Evolutionary conservation across 805 yeast genomes (phyloP).

Genomic region (Pachysolen tannophilus): DNA sequence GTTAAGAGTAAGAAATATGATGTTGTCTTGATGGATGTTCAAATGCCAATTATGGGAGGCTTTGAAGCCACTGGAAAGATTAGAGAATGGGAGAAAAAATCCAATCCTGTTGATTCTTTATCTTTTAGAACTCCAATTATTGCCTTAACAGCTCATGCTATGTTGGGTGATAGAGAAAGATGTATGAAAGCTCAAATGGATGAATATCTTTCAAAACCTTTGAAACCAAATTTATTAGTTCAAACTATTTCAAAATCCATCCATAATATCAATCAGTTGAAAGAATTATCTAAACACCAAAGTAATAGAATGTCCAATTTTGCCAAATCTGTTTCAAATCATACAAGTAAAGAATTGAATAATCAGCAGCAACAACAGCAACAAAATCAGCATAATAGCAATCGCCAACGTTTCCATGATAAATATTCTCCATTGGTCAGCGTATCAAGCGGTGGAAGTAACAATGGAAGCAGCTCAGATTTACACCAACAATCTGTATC

Average conservation of each 20-base stretch:
- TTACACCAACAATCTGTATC: slow-evolving; percentile 3
- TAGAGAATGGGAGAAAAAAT: slow-evolving; percentile 80
- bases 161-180: slow-evolving; percentile 86
- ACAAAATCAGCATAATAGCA: too few species aligned
- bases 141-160: slow-evolving; percentile 89
- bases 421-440: too few species aligned
- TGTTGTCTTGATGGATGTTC: slow-evolving; percentile 87
- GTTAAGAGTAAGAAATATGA: slow-evolving; percentile 62
- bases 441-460: too few species aligned
- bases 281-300: slow-evolving; percentile 35
- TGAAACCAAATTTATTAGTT: slow-evolving; percentile 73
- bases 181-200: slow-evolving; percentile 89
- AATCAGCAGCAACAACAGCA: too few species aligned
- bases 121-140: slow-evolving; percentile 79
- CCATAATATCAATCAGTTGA: slow-evolving; percentile 56
- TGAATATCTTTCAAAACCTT: slow-evolving; percentile 81
- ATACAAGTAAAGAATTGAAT: too few species aligned
- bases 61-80: slow-evolving; percentile 85
- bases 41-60: slow-evolving; percentile 95
- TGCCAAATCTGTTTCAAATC: slow-evolving; percentile 36
- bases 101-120: slow-evolving; percentile 61
- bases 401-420: too few species aligned
- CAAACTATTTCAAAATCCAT: slow-evolving; percentile 84
- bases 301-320: slow-evolving; percentile 39
- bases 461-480: too few species aligned